A percentile compares a stretch with the other conserved stretches of the same genome.
Conservation (phyloP, 306 rosid species). For the Amphicarpaea edgeworthii region DNA sequence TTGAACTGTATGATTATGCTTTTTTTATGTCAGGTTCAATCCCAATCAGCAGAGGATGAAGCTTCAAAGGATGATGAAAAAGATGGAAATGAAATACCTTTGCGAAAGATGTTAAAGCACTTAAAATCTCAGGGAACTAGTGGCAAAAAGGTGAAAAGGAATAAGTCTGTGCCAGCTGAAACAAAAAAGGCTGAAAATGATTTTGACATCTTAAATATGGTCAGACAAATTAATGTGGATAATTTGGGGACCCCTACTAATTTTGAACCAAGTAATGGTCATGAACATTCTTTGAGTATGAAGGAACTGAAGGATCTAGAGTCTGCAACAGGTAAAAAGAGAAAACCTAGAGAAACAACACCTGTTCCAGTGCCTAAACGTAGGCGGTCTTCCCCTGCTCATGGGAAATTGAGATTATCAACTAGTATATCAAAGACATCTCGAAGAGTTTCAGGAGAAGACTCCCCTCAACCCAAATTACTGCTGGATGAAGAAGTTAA, state of each 20-base stretch:
- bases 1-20: slow-evolving; percentile 41
- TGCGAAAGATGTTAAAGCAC: slow-evolving; percentile 74
- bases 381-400: slow-evolving; percentile 61
- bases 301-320: slow-evolving; percentile 50
- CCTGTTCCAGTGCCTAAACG: slow-evolving; percentile 68
- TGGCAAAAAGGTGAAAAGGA: slow-evolving; percentile 71
- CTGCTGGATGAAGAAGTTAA: slow-evolving; percentile 47
- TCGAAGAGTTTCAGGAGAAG: slow-evolving; percentile 53
- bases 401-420: slow-evolving; percentile 56
- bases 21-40: slow-evolving; percentile 55
- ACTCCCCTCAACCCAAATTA: slow-evolving; percentile 47
- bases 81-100: slow-evolving; percentile 75
- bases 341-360: slow-evolving; percentile 63
- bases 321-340: slow-evolving; percentile 54
- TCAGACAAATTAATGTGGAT: slow-evolving; percentile 74
- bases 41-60: slow-evolving; percentile 63
- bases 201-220: slow-evolving; percentile 72
- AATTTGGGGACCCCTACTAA: slow-evolving; percentile 62
- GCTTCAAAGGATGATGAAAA: slow-evolving; percentile 63
- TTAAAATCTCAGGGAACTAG: slow-evolving; percentile 67
- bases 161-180: slow-evolving; percentile 56
- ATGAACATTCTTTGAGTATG: slow-evolving; percentile 59
- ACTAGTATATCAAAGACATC: slow-evolving; percentile 57
- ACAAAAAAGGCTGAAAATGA: slow-evolving; percentile 63
- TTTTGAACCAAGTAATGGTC: slow-evolving; percentile 85